Conservation (phyloP, 2,329 filamentous ascomycete species). For the Pseudopithomyces chartarum region DNA sequence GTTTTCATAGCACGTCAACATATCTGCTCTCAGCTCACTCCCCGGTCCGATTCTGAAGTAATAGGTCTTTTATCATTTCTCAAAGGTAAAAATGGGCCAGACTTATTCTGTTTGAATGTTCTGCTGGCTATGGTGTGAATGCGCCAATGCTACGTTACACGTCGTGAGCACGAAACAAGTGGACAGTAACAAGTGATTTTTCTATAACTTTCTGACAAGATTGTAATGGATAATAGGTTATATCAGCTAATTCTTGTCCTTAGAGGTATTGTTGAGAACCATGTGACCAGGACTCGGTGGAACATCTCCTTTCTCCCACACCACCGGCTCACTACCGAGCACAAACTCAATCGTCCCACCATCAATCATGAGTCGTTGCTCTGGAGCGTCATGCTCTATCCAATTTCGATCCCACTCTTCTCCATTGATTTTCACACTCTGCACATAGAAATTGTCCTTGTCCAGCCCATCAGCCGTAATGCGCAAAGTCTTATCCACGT, state of each 20-base stretch:
- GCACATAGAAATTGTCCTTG: constrained; percentile 62
- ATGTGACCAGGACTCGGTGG: constrained; percentile 57
- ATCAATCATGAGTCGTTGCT: constrained; percentile 37
- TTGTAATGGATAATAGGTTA: too few species aligned
- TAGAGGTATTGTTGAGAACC: not conserved
- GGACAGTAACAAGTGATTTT: too few species aligned
- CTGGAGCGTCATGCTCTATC: constrained; percentile 68
- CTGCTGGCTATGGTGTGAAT: too few species aligned
- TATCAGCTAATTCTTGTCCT: not conserved
- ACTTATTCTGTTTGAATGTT: too few species aligned
- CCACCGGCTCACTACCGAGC: constrained; percentile 45
- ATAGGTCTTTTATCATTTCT: too few species aligned
- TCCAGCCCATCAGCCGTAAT: constrained; percentile 59
- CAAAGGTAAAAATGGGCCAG: too few species aligned
- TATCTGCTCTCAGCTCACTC: too few species aligned
- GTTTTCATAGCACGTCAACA: too few species aligned
- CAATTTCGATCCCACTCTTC: constrained; percentile 65
- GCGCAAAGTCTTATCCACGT: constrained; percentile 54
- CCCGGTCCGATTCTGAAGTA: too few species aligned
- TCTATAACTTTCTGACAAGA: too few species aligned
- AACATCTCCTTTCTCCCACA: constrained; percentile 57
- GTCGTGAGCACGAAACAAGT: too few species aligned
- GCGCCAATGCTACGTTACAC: too few species aligned
- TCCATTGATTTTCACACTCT: constrained; percentile 69
- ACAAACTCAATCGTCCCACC: constrained; percentile 57